Percentiles rank a stretch among this genome's conserved stretches.
Conservation (phyloP, 1,139 yeast species). For the Blastobotrys indianensis region DNA sequence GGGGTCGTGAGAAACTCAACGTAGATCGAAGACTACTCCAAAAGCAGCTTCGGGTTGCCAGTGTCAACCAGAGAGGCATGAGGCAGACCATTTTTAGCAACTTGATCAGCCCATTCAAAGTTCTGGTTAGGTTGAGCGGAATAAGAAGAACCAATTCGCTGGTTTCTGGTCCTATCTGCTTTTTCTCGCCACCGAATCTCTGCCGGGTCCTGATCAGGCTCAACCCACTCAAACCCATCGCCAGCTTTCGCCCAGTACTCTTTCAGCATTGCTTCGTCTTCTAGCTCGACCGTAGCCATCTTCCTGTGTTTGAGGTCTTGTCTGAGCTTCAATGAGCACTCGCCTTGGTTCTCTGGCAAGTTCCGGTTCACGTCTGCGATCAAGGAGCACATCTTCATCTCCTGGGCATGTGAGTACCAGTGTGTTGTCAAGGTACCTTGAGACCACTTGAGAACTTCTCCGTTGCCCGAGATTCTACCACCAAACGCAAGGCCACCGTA, state of each 20-base stretch:
- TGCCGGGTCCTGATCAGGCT: slow-evolving; percentile 78
- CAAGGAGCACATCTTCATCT: slow-evolving; percentile 59
- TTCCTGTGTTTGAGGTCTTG: slow-evolving; percentile 27
- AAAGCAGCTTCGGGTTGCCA: slow-evolving; percentile 7
- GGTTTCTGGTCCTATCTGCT: slow-evolving; percentile 24
- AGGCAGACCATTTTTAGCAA: slow-evolving; percentile 23
- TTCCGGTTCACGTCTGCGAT: slow-evolving; percentile 57
- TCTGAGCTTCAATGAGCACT: slow-evolving; percentile 30
- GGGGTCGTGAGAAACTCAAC: no score
- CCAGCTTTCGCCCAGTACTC: slow-evolving; percentile 78
- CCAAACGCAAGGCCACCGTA: slow-evolving; percentile 50
- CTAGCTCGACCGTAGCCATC: slow-evolving; percentile 53
- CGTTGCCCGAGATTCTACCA: slow-evolving; percentile 57
- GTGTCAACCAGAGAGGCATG: slow-evolving; percentile 29
- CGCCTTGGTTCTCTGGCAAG: slow-evolving; percentile 38
- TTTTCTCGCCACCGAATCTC: slow-evolving; percentile 50
- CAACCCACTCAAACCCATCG: slow-evolving; percentile 73
- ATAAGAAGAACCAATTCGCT: slow-evolving; percentile 24
- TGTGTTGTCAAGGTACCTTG: slow-evolving; percentile 60
- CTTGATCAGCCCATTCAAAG: slow-evolving; percentile 25
- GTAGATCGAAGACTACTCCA: no score
- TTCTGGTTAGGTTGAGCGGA: slow-evolving; percentile 18
- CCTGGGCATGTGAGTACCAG: slow-evolving; percentile 64
- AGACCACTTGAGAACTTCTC: slow-evolving; percentile 53
- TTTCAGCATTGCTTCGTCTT: slow-evolving; percentile 53